Evolutionary conservation across 2,329 filamentous ascomycete genomes (phyloP).

Genomic region (Rutstroemia sp.): DNA sequence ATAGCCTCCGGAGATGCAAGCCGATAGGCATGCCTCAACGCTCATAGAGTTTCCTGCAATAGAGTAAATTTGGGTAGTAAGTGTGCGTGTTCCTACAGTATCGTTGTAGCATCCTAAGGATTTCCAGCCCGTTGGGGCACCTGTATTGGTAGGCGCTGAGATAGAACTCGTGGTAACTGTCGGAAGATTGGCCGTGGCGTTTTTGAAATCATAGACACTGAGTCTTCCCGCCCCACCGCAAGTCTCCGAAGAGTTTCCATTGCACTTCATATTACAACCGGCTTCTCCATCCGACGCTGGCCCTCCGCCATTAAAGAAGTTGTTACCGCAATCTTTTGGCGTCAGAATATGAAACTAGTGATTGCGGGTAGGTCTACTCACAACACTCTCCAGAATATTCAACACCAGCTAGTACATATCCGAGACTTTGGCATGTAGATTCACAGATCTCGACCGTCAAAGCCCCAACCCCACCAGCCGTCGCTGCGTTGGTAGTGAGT

Average conservation of each 20-base stretch:
- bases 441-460: slow-evolving; percentile 22
- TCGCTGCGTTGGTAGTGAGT: slow-evolving; percentile 8
- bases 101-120: slow-evolving; percentile 21
- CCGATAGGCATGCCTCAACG: slow-evolving; percentile 26
- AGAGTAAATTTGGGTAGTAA: slow-evolving; percentile 12
- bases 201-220: slow-evolving; percentile 14
- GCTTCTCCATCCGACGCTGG: slow-evolving; percentile 10
- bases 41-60: slow-evolving; percentile 16
- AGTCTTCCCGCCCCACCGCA: slow-evolving; percentile 18
- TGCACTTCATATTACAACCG: slow-evolving; percentile 24
- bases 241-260: slow-evolving; percentile 16
- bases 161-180: slow-evolving; percentile 3
- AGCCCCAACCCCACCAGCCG: slow-evolving; percentile 10
- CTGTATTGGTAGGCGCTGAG: slow-evolving; percentile 5
- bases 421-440: slow-evolving; percentile 17
- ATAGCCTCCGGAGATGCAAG: slow-evolving; percentile 22
- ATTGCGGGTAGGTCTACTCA: slow-evolving; percentile 8
- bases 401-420: slow-evolving; percentile 35
- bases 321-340: slow-evolving; percentile 10
- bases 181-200: slow-evolving; percentile 7
- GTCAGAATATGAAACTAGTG: background rate
- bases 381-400: slow-evolving; percentile 40
- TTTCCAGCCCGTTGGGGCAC: slow-evolving; percentile 14
- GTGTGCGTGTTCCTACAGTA: slow-evolving; percentile 14
- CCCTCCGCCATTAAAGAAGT: slow-evolving; percentile 7